A percentile compares a stretch with the other conserved stretches of the same genome.
Conservation (phyloP, 1,284 basidiomycete species). For the Trametes hirsuta region DNA sequence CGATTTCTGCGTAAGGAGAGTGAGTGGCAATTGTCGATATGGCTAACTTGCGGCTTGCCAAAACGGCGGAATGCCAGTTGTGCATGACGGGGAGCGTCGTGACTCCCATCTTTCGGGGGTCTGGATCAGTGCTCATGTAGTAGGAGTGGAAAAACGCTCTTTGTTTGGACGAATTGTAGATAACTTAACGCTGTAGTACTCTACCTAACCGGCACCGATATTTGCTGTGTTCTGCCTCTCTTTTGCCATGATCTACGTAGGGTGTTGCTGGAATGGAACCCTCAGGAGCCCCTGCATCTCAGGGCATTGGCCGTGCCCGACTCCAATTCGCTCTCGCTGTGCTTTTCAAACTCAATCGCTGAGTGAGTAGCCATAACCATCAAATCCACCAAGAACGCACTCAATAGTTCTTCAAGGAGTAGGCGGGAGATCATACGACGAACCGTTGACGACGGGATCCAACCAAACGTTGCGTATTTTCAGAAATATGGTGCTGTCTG, state of each 20-base stretch:
- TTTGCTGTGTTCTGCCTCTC: neutral
- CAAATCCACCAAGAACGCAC: no score
- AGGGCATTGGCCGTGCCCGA: neutral
- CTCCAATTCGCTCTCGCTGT: neutral
- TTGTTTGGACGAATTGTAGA: slow-evolving; percentile 3
- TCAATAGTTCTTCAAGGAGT: no score
- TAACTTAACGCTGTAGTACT: slow-evolving; percentile 16
- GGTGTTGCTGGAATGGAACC: neutral
- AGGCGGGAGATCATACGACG: no score
- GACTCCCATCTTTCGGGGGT: neutral
- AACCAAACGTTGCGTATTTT: no score
- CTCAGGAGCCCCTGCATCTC: neutral
- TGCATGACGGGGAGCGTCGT: neutral
- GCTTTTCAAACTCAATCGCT: no score
- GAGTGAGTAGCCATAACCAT: no score
- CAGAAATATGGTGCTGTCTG: no score
- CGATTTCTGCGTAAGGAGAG: slow-evolving; percentile 49
- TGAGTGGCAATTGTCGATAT: neutral
- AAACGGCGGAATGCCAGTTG: neutral
- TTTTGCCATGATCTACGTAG: neutral
- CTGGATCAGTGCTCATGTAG: neutral
- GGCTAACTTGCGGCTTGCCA: neutral
- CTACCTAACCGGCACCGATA: slow-evolving; percentile 1
- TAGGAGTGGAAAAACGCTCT: neutral
- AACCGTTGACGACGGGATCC: no score